Base-by-base conservation (phyloP, 345 rosid species). In the Moringa oleifera region DNA sequence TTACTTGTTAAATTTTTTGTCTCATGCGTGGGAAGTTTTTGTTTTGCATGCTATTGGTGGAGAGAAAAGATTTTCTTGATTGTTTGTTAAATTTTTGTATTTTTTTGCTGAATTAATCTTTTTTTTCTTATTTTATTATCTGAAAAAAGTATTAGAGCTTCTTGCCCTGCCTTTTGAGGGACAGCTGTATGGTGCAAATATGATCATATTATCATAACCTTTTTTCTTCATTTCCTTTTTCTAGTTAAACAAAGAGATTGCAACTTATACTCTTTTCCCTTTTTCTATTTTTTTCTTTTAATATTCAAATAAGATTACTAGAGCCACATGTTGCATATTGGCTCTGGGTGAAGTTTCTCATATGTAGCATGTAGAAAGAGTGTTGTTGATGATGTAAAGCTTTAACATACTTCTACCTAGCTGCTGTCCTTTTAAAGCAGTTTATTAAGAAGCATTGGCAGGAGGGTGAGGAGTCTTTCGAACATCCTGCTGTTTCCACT, bases 341-440 rank as follows among this genome's bases (percentile, higher is more conserved):
- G 56, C n/a, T 61, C 13, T 41, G 13, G 53, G 12, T 24, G 20
- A 8, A 13, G 18, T 47, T 18, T 52, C 25, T 61, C 47, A 24
- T 56, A n/a, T 68, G 1, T 51, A 19, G 56, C 49, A 21, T 33
- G 20, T 41, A 41, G 10, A 55, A 53, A 18, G 8, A 61, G 24
- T 51, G 51, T 23, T 45, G 47, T 41, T 41, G 13, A 2, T 70
- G 11, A 45, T 75, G 81, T 78, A 33, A 71, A 60, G 76, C 74
- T 54, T 92, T 93, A 76, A 89, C 94, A 20, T 61, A 37, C 53
- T 62, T 62, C 64, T 73, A 90, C 98, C 75, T 90, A 77, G 98
- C 98, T 71, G 96, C 96, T n/a, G 86, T 90, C 12, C 79, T 93
- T 74, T 68, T 93, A 64, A 93, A 90, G 82, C 96, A 88, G 73